These are phyloP conservation scores for Grammothele lineata DNA, from an alignment of 768 basidiomycete species.

Conservation along the genomic window DNA sequence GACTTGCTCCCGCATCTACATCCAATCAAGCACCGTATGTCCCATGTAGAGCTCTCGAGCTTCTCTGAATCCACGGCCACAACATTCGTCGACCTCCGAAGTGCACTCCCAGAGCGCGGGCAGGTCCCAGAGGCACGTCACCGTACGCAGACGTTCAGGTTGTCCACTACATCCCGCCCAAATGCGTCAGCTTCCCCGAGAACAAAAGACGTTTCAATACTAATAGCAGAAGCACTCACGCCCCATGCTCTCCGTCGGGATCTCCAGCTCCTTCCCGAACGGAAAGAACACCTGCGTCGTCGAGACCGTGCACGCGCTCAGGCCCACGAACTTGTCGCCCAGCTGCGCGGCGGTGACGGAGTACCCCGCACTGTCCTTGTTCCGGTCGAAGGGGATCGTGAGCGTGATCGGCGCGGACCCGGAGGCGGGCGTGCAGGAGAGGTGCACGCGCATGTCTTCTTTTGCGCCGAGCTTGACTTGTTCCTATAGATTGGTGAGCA, in stretches of 20 bases:
- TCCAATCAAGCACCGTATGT: too few species aligned
- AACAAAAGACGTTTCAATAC: too few species aligned
- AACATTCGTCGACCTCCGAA: too few species aligned
- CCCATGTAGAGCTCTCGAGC: too few species aligned
- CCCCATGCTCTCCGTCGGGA: neutral
- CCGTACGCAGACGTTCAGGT: too few species aligned
- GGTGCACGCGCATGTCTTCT: constrained; percentile 1
- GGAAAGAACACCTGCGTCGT: neutral
- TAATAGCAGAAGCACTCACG: neutral
- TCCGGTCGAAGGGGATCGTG: constrained; percentile 2
- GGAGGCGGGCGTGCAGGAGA: neutral
- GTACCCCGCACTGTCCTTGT: constrained; percentile 3
- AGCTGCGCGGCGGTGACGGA: constrained; percentile 1
- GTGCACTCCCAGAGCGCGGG: too few species aligned
- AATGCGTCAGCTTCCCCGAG: too few species aligned
- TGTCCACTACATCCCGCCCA: too few species aligned
- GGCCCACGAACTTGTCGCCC: neutral
- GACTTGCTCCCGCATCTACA: too few species aligned
- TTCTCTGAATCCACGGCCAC: too few species aligned
- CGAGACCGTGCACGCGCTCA: constrained; percentile 1
- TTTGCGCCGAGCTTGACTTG: neutral
- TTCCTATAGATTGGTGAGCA: neutral
- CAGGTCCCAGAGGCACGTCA: too few species aligned
- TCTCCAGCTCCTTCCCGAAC: neutral
- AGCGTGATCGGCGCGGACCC: neutral